phyloP scores from a whole-genome alignment of 2,329 filamentous ascomycete genomes.

The Talaromyces piceae region DNA sequence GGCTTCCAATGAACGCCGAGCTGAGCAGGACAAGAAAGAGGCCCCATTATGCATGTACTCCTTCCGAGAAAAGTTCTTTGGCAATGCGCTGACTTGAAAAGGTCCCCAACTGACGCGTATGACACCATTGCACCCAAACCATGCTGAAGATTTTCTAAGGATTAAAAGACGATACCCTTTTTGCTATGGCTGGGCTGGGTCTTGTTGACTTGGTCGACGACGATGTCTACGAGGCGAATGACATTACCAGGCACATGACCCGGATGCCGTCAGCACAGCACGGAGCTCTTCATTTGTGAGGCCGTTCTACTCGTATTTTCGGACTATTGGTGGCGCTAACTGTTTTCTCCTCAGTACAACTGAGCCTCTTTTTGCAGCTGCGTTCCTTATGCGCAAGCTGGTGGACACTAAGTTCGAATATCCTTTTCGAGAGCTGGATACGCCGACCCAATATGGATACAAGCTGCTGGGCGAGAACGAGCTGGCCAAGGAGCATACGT shows the following conservation, averaged over 20 bases:
- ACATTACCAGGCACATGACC: constrained; percentile 28
- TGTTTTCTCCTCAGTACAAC: constrained; percentile 20
- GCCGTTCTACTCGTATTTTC: neutral
- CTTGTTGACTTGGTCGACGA: constrained; percentile 27
- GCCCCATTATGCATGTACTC: constrained; percentile 20
- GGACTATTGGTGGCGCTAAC: neutral
- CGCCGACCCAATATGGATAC: constrained; percentile 29
- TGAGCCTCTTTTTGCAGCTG: constrained; percentile 27
- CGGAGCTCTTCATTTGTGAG: constrained; percentile 32
- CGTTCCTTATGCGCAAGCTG: constrained; percentile 30
- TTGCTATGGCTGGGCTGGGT: constrained; percentile 29
- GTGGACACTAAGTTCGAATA: constrained; percentile 27
- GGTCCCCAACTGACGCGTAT: constrained; percentile 19
- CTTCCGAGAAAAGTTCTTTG: neutral
- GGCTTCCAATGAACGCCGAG: constrained; percentile 15
- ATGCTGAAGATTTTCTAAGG: constrained; percentile 1
- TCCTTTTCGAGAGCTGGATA: constrained; percentile 27
- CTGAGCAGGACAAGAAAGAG: constrained; percentile 11
- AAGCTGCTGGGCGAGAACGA: constrained; percentile 22
- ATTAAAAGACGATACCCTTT: constrained; percentile 28
- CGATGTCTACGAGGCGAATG: constrained; percentile 25
- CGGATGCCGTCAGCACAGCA: constrained; percentile 28
- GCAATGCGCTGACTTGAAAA: constrained; percentile 3
- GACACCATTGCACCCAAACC: constrained; percentile 3
- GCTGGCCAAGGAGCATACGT: constrained; percentile 26